Base-by-base conservation (phyloP, 2,329 filamentous ascomycete genomes). In the Sclerotinia spermophila region DNA sequence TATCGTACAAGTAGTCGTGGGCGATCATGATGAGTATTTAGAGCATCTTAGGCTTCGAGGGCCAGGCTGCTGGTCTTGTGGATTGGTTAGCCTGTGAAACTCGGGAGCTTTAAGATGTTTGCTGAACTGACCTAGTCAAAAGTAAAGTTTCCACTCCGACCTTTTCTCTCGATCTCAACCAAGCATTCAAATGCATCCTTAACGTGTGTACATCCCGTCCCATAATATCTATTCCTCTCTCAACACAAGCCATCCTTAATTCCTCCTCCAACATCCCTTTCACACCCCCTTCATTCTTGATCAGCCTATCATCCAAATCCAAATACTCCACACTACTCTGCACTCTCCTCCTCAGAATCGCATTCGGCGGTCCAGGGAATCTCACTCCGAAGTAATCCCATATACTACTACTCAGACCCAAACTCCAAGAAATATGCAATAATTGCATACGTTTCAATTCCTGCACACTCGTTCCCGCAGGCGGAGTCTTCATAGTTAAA, bases 161-260 rank as follows among this genome's bases (percentile, higher is more conserved):
- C 61, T 78, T 79, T 68, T 80, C 73, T 72, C 79, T 81, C 19
- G 78, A 76, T 58, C 76, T 75, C 48, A 84, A 74, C 83, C 83
- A 85, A 51, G 72, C 74, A 38, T 72, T 71, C 70, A 86, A 74
- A 44, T 78, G 75, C 48, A 75, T 79, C 42, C 80, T 82, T 69
- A 84, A 76, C 6, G 77, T 73, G 27, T 77, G 68, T 61, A 82
- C 81, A 0, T 76, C 74, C 27, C 73, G 77, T 5, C 81, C 85
- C 38, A 87, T 74, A 15, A 87, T 84, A 75, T 87, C 82, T 48
- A 91, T 83, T 0, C 90, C 92, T 21, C 91, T 85, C 74, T 93
- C 91, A 71, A 88, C 84, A 76, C 91, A 91, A 21, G 92, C 92
- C 71, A 93, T 85, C 72, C 82, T 81, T 30, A 94, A 81, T 82